Evolutionary conservation across 164 flowering plant species (phyloP), one percentile per base, ranked within the genome.

Genomic region (Macadamia tetraphylla): DNA sequence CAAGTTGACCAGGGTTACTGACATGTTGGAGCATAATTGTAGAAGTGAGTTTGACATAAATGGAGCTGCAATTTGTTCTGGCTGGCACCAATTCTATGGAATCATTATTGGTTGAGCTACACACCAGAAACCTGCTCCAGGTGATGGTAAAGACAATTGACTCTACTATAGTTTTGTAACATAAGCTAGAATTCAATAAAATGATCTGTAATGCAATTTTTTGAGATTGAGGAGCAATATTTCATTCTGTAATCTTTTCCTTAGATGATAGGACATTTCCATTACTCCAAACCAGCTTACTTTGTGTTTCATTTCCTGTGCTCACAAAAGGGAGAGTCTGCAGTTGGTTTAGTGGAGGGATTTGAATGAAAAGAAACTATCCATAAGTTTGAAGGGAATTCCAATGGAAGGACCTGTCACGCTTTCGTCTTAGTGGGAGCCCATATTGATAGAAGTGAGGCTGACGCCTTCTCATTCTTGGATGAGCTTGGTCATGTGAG

Each of bases 371-470:
- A 61, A 63, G 40, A 63, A 32, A 43, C 7, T 62, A 32, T 35
- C n/a, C 12, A 4, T 29, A 60, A 66, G 17, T 6, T 23, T 14
- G 60, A 57, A 65, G 51, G 49, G 30, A 18, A 66, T 9, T 17
- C 64, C 23, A 18, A 55, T 40, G 30, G 46, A 32, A 9, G 44
- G 8, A 95, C 99, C 96, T 78, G 81, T 75, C 79, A 84, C 52
- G 96, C 87, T 85, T 83, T 87, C 77, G 88, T 92, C 67, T 87
- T 97, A 71, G 72, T 18, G 14, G 96, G 98, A 64, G 98, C 89
- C 85, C 83, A 79, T 61, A 82, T 51, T 31, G 76, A 73, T 69
- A 32, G 60, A 53, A 70, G 46, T 15, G 83, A 69, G 3, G 66
- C 68, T 57, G 82, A 75, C 61, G 55, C n/a, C 56, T 77, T 83